phyloP scores from a whole-genome alignment of 208 protist genomes.

The Leishmania tropica region DNA sequence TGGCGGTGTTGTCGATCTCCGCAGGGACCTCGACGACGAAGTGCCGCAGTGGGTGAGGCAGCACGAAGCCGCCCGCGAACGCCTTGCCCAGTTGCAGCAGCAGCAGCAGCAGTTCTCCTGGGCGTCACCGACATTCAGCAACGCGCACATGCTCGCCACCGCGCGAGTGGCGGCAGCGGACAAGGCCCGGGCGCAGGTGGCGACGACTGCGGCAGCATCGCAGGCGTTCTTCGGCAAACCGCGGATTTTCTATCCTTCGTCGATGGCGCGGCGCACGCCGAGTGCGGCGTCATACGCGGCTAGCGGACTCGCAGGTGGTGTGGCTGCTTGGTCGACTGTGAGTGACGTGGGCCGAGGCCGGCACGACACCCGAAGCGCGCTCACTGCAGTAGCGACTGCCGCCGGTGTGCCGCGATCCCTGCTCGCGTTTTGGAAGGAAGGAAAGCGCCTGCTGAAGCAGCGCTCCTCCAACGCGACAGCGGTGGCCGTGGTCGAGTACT shows the following conservation, averaged over 20 bases:
- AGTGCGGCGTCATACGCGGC: neutral
- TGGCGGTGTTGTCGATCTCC: neutral
- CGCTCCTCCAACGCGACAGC: conserved; percentile 46
- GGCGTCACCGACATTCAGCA: conserved; percentile 1
- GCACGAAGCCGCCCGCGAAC: conserved; percentile 12
- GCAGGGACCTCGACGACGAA: conserved; percentile 23
- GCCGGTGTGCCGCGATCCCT: neutral
- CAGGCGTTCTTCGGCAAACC: conserved; percentile 22
- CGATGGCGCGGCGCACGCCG: conserved; percentile 12
- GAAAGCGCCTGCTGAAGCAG: conserved; percentile 35
- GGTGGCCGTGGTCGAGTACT: conserved; percentile 48
- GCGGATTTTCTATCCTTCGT: conserved; percentile 18
- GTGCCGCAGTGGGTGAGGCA: conserved; percentile 29
- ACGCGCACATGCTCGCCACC: neutral
- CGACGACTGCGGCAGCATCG: neutral
- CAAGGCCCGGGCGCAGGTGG: neutral
- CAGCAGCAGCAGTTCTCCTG: conserved; percentile 1
- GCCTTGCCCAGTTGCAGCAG: conserved; percentile 4
- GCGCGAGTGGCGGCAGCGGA: neutral
- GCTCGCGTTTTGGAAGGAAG: conserved; percentile 20
- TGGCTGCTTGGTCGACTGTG: neutral
- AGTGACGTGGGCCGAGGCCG: neutral
- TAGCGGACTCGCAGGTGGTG: neutral
- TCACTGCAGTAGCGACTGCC: conserved; percentile 1
- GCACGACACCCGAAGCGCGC: neutral